Conservation (phyloP, 129 eudicot genomes). For the Daucus carota region DNA sequence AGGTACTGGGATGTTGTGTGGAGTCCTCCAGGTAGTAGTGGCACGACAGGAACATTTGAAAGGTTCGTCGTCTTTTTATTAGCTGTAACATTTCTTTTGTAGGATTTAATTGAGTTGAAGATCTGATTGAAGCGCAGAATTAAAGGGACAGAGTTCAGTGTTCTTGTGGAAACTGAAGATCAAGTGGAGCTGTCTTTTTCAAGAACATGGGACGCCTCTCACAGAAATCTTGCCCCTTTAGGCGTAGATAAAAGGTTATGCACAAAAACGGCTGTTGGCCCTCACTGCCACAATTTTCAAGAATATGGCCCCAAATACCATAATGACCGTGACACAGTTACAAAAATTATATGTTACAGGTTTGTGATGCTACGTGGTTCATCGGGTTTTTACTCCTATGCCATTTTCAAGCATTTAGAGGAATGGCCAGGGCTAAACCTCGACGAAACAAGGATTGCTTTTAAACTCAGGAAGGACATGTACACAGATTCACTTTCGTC, state of each 20-base stretch:
- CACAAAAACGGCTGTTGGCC: too few relatives aligned
- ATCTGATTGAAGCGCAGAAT: slow-evolving; percentile 24
- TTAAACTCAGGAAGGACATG: slow-evolving; percentile 56
- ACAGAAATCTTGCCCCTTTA: slow-evolving; percentile 33
- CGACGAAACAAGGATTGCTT: slow-evolving; percentile 56
- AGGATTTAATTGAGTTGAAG: background rate
- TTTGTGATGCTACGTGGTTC: slow-evolving; percentile 59
- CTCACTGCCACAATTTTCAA: too few relatives aligned
- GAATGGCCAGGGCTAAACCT: slow-evolving; percentile 64
- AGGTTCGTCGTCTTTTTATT: background rate
- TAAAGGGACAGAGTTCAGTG: slow-evolving; percentile 28
- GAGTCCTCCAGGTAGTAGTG: slow-evolving; percentile 26
- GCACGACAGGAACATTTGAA: slow-evolving; percentile 34
- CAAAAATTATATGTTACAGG: slow-evolving; percentile 21
- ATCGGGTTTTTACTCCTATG: slow-evolving; percentile 64
- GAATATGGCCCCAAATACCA: too few relatives aligned
- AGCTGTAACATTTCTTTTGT: background rate
- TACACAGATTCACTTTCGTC: slow-evolving; percentile 14
- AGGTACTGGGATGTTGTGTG: slow-evolving; percentile 53
- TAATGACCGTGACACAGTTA: too few relatives aligned
- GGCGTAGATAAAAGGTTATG: slow-evolving; percentile 48
- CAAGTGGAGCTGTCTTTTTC: slow-evolving; percentile 51
- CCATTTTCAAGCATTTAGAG: slow-evolving; percentile 44
- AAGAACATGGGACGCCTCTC: slow-evolving; percentile 49
- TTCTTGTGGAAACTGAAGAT: slow-evolving; percentile 33